Conservation (phyloP, 2,329 filamentous ascomycete genomes). For the Aspergillus sp. region DNA sequence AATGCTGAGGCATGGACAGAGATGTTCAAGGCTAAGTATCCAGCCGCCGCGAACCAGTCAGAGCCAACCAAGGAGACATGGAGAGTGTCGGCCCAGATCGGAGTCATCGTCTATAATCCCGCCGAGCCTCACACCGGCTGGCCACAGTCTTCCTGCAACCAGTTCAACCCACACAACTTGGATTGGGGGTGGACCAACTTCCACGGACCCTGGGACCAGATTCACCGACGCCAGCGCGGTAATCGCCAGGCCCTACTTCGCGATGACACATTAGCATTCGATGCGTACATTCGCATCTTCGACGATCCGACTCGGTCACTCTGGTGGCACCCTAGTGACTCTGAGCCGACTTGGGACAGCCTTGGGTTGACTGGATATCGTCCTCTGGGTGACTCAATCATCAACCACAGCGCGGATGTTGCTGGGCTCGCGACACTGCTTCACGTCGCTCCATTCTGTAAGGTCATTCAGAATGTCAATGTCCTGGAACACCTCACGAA, state of each 20-base stretch:
- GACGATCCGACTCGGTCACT: slow-evolving; percentile 60
- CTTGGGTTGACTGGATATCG: slow-evolving; percentile 58
- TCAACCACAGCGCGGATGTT: slow-evolving; percentile 49
- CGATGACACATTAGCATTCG: slow-evolving; percentile 62
- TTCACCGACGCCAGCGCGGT: slow-evolving; percentile 56
- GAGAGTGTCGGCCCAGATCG: slow-evolving; percentile 59
- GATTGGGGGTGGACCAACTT: slow-evolving; percentile 67
- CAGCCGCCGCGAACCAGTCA: slow-evolving; percentile 11
- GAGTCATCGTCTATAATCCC: slow-evolving; percentile 64
- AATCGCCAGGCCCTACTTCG: slow-evolving; percentile 60
- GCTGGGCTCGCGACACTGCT: slow-evolving; percentile 60
- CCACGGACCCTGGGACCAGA: slow-evolving; percentile 58
- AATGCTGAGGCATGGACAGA: slow-evolving; percentile 33
- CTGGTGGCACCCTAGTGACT: slow-evolving; percentile 59
- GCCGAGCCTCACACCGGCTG: slow-evolving; percentile 60
- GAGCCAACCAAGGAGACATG: slow-evolving; percentile 32
- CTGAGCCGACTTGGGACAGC: slow-evolving; percentile 57
- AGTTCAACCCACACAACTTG: slow-evolving; percentile 57
- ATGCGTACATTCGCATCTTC: slow-evolving; percentile 61
- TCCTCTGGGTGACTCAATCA: slow-evolving; percentile 47
- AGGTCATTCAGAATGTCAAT: slow-evolving; percentile 53
- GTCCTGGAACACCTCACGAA: slow-evolving; percentile 48
- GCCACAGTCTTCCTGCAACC: slow-evolving; percentile 57
- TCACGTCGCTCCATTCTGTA: slow-evolving; percentile 59
- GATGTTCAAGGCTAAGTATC: slow-evolving; percentile 29